These are phyloP conservation scores for Epichloe brachyelytri DNA, from an alignment of 2,329 filamentous ascomycete genomes.

Conservation along the genomic window DNA sequence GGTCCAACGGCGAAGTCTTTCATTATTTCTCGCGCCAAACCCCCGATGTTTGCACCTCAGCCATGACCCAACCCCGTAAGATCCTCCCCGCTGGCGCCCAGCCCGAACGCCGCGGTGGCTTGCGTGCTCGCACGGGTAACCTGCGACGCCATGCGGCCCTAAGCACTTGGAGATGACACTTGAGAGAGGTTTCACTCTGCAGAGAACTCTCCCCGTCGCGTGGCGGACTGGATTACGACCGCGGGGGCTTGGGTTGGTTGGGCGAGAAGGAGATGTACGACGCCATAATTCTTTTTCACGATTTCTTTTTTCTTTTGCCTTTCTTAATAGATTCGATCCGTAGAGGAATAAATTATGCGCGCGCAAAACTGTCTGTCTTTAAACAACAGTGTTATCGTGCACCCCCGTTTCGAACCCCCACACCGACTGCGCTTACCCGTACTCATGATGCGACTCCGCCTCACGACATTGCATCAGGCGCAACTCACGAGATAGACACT, in stretches of 20 bases:
- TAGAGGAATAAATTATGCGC: too few species aligned
- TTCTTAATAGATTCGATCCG: background rate
- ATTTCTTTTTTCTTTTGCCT: constrained; percentile 3
- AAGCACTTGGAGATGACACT: constrained; percentile 56
- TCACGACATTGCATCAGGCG: too few species aligned
- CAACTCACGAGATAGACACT: too few species aligned
- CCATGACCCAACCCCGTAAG: constrained; percentile 42
- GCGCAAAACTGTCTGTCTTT: background rate
- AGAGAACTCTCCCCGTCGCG: constrained; percentile 57
- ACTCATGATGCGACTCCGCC: too few species aligned
- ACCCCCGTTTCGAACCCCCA: too few species aligned
- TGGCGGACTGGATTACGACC: constrained; percentile 58
- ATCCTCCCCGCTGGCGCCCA: constrained; percentile 47
- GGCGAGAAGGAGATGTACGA: constrained; percentile 42
- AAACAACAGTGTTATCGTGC: background rate
- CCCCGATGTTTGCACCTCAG: constrained; percentile 11
- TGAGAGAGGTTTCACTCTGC: constrained; percentile 63
- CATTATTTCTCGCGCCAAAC: constrained; percentile 27
- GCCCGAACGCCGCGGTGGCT: constrained; percentile 54
- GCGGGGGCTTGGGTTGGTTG: constrained; percentile 44
- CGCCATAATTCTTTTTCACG: constrained; percentile 29
- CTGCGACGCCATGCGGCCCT: constrained; percentile 49
- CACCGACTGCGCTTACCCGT: background rate
- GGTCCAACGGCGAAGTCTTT: constrained; percentile 48
- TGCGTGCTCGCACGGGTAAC: constrained; percentile 54